Conservation (phyloP, 768 basidiomycete genomes). For the Leccinum incarnatum region DNA sequence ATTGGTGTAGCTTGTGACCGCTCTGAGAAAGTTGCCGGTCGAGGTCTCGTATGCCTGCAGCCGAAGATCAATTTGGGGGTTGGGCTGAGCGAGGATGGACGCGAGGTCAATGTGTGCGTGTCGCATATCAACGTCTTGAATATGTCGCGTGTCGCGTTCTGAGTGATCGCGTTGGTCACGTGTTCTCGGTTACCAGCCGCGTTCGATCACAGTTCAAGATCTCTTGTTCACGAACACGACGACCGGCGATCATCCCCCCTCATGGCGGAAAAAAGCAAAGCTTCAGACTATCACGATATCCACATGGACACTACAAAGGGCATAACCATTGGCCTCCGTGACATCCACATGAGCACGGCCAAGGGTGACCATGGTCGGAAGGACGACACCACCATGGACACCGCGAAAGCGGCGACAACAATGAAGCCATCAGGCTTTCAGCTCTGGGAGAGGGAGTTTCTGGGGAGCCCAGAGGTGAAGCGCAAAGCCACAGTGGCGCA, state of each 20-base stretch:
- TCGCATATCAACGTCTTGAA: constrained; percentile 18
- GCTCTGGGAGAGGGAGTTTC: no score
- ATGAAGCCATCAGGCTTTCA: constrained; percentile 38
- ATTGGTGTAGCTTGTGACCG: constrained; percentile 69
- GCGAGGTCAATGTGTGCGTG: constrained; percentile 59
- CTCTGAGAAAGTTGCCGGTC: constrained; percentile 69
- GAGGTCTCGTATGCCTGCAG: constrained; percentile 61
- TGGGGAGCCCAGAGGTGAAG: constrained; percentile 45
- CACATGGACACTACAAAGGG: constrained; percentile 82
- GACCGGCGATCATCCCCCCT: neutral
- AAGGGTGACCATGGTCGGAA: constrained; percentile 44
- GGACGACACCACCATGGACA: constrained; percentile 66
- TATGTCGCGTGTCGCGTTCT: no score
- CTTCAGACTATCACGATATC: constrained; percentile 47
- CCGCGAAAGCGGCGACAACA: constrained; percentile 41
- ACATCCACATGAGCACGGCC: constrained; percentile 65
- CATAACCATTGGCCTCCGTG: constrained; percentile 42
- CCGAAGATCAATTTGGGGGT: constrained; percentile 63
- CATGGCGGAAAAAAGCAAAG: constrained; percentile 15
- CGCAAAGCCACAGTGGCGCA: constrained; percentile 97
- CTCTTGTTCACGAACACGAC: no score
- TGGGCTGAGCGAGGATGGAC: constrained; percentile 49
- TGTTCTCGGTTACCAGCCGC: constrained; percentile 12
- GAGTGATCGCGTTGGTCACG: constrained; percentile 24
- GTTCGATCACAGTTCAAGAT: neutral